Conservation (phyloP, 2,329 filamentous ascomycete species). For the Teratosphaeria nubilosa region DNA sequence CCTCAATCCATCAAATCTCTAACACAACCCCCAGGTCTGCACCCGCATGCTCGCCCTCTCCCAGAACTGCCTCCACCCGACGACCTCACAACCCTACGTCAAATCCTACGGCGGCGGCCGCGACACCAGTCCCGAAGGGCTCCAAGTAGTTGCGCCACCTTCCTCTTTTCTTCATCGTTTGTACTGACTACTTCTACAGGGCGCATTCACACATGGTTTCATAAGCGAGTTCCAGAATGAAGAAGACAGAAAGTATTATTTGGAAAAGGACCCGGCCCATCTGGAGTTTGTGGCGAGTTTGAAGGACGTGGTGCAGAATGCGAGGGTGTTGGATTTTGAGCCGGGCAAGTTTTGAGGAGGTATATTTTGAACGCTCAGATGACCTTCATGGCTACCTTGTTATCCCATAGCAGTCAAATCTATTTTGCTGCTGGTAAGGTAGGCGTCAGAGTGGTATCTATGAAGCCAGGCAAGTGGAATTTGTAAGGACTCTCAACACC, state of each 20-base stretch:
- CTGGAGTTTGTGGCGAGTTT: constrained; percentile 47
- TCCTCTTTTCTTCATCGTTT: background rate
- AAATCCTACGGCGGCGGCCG: constrained; percentile 47
- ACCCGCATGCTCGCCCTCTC: constrained; percentile 47
- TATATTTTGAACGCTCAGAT: background rate
- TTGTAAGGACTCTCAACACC: too few species aligned
- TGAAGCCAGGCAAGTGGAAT: too few species aligned
- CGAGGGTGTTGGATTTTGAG: constrained; percentile 51
- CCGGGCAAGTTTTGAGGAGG: constrained; percentile 24
- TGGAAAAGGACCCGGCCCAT: constrained; percentile 55
- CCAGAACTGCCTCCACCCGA: constrained; percentile 50
- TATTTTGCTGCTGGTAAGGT: too few species aligned
- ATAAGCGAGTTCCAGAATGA: constrained; percentile 55
- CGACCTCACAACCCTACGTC: constrained; percentile 51
- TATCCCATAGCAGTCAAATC: too few species aligned
- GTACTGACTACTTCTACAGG: constrained; percentile 24
- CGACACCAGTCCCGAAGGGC: constrained; percentile 53
- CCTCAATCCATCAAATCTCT: background rate
- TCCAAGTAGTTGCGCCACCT: constrained; percentile 40
- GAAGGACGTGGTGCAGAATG: constrained; percentile 40
- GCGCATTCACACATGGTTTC: constrained; percentile 59
- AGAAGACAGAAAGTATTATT: constrained; percentile 59
- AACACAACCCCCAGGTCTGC: constrained; percentile 37
- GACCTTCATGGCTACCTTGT: too few species aligned
- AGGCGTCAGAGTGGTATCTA: too few species aligned